Conservation (phyloP, 345 rosid genomes). For the Camelina sativa region DNA sequence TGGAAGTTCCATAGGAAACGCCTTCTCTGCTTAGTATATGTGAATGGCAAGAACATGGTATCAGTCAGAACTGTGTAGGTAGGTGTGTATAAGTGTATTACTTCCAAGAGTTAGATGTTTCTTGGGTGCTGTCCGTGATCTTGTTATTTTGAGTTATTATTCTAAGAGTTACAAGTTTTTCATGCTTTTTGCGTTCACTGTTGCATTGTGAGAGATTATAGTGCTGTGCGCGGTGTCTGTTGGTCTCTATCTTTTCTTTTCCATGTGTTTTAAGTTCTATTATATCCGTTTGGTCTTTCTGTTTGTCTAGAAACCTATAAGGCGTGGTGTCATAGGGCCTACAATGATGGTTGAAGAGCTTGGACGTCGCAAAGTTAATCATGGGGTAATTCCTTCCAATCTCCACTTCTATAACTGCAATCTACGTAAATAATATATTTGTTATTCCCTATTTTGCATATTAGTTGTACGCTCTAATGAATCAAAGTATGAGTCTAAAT, state of each 20-base stretch:
- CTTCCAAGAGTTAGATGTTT: background rate
- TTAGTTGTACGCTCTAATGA: background rate
- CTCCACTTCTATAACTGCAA: background rate
- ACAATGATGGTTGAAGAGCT: constrained; percentile 80
- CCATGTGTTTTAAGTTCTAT: constrained; percentile 14
- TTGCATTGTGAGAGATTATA: constrained; percentile 8
- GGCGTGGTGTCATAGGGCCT: constrained; percentile 84
- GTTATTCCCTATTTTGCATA: constrained; percentile 7
- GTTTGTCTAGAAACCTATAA: constrained; percentile 65
- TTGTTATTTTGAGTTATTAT: background rate
- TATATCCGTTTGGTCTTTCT: constrained; percentile 27
- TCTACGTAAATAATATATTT: background rate
- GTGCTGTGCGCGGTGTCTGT: background rate
- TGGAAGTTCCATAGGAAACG: background rate
- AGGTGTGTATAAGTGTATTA: background rate
- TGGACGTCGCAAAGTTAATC: constrained; percentile 70
- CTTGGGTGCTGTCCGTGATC: background rate
- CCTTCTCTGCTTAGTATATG: background rate
- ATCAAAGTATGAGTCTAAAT: too few relatives aligned
- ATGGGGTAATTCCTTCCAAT: constrained; percentile 56
- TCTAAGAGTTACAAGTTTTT: background rate
- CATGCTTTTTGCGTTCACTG: background rate
- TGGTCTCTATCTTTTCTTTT: background rate
- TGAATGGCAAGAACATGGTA: background rate
- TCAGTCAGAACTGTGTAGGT: background rate